Conservation (phyloP, 108 stramenopile genomes). For the Cyclotella choctawhatcheeana region DNA sequence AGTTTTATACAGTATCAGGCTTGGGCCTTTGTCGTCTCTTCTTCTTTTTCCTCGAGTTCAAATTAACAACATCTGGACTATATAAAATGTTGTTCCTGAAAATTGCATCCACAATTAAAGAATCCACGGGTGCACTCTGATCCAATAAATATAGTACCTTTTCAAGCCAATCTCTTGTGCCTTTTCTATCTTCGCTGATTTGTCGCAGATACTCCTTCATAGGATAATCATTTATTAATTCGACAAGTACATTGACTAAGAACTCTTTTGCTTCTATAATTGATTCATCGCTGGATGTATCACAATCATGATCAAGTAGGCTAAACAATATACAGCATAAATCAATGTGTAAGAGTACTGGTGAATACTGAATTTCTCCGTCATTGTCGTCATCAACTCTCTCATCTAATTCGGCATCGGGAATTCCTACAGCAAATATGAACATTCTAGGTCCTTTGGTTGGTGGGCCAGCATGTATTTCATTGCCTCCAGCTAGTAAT, state of each 20-base stretch:
- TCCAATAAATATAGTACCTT: constrained; percentile 19
- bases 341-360: constrained; percentile 70
- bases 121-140: background rate
- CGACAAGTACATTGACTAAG: constrained; percentile 30
- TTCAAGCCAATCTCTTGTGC: constrained; percentile 55
- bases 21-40: background rate
- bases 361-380: constrained; percentile 73
- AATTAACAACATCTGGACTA: constrained; percentile 47
- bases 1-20: background rate
- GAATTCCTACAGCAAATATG: constrained; percentile 74
- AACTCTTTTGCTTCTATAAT: constrained; percentile 35
- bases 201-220: constrained; percentile 50
- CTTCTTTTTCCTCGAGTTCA: constrained; percentile 29
- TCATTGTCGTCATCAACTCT: constrained; percentile 49
- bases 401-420: constrained; percentile 29
- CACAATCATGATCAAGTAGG: constrained; percentile 46
- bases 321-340: constrained; percentile 64
- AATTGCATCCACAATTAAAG: constrained; percentile 30
- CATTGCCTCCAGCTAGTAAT: constrained; percentile 71
- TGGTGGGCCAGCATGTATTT: constrained; percentile 77
- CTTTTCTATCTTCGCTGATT: constrained; percentile 46
- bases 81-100: constrained; percentile 52
- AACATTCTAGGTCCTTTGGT: constrained; percentile 63
- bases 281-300: background rate
- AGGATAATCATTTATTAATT: constrained; percentile 57